Base-by-base conservation (phyloP, 2,329 filamentous ascomycete species). In the Basipetospora chlamydospora region DNA sequence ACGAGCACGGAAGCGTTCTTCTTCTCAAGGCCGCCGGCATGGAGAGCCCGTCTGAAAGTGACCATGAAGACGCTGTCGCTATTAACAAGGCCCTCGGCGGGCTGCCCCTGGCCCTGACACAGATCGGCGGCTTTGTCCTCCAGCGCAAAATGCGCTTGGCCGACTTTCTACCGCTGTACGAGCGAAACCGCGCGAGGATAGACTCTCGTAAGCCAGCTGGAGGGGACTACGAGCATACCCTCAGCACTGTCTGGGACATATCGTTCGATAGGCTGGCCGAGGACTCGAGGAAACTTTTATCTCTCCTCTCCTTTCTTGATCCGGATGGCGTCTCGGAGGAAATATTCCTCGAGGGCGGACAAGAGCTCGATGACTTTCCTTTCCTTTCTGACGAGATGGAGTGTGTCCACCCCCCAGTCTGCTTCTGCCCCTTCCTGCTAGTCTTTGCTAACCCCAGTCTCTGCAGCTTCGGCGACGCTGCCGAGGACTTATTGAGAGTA, bases 41-140 rank as follows among this genome's bases (percentile, higher is more conserved):
- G n/a, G n/a, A n/a, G 26, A 13, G 11, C 26, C 13, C 4, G 3
- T 6, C 5, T 31, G 4, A 6, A 31, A 31, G 29, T 13, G 29
- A 31, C 16, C 21, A n/a, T n/a, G 35, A 43, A 13, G 39, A 42
- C 26, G 46, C 39, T 11, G 25, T 32, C 13, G 20, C 31, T 7
- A 51, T 54, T 21, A 41, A 36, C 9, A 33, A 42, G 6, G 23
- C 40, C 6, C 29, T 31, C 6, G 29, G 8, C 5, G 29, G 29
- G 12, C 17, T 31, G 13, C 29, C 29, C 3, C 45, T 54, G 4
- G 50, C 51, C 15, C 34, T 55, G 9, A 42, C 28, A 11, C 50
- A 55, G 37, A 49, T 52, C n/a, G 43, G 46, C 18, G 46, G 47
- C 9, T 53, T 52, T 32, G 49, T 53, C 32, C 37, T 41, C 5